Evolutionary conservation across 768 basidiomycete genomes (phyloP).

Genomic region (Sutorius australiensis): DNA sequence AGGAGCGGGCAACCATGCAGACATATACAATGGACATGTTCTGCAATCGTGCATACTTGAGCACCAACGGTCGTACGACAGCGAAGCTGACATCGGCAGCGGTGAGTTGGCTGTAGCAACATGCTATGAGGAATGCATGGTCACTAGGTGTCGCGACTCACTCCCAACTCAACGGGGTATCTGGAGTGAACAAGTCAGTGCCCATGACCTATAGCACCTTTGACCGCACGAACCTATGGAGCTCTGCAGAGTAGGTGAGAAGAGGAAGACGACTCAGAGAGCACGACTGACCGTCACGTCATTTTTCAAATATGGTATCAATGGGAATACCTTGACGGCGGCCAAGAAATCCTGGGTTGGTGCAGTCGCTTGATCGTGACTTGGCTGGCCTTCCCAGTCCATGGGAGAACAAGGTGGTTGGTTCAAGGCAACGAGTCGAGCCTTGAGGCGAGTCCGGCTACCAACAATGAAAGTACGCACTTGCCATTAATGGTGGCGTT

Average conservation of each 20-base stretch:
- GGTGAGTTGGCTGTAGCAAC: constrained; percentile 60
- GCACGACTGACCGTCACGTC: constrained; percentile 58
- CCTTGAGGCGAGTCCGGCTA: not conserved
- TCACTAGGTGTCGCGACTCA: constrained; percentile 35
- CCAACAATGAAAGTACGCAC: not conserved
- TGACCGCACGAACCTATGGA: constrained; percentile 25
- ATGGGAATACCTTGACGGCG: constrained; percentile 73
- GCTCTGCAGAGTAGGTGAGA: constrained; percentile 16
- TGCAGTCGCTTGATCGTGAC: constrained; percentile 38
- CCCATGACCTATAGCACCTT: not conserved
- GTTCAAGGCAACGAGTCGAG: not conserved
- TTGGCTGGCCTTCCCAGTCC: constrained; percentile 33
- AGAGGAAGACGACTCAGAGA: constrained; percentile 11
- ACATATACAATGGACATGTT: constrained; percentile 75
- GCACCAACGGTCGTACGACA: constrained; percentile 71
- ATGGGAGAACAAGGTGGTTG: constrained; percentile 18
- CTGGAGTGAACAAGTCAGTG: constrained; percentile 32
- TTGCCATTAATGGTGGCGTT: not conserved
- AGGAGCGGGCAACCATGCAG: constrained; percentile 72
- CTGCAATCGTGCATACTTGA: constrained; percentile 72
- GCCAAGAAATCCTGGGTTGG: constrained; percentile 57
- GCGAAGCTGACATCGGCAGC: constrained; percentile 82
- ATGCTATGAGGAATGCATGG: constrained; percentile 1
- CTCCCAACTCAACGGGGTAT: constrained; percentile 79
- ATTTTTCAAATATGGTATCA: constrained; percentile 67